Evolutionary conservation across 2,329 filamentous ascomycete species (phyloP).

Genomic region (Colletotrichum orbiculare): DNA sequence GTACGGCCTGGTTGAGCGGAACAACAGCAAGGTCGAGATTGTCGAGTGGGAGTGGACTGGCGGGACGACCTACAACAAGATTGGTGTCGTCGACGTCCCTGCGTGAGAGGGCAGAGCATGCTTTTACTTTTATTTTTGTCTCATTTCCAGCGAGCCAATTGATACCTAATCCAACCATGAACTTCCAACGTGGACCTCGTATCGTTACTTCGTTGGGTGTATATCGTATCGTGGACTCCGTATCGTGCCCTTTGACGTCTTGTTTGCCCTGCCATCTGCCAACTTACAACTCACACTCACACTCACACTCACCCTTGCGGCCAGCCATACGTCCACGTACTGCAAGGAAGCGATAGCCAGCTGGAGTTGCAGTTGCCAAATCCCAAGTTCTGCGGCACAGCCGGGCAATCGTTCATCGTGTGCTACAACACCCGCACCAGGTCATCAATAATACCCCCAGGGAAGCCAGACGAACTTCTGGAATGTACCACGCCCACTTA

Average conservation of each 20-base stretch:
- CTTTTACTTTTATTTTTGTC: no score
- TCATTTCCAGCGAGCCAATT: background rate
- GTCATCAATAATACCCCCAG: background rate
- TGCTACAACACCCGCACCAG: background rate
- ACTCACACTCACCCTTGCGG: background rate
- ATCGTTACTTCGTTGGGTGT: no score
- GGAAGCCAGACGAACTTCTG: background rate
- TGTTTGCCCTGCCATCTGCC: no score
- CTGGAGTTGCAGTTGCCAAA: background rate
- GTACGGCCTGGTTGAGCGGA: slow-evolving; percentile 30
- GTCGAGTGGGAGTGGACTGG: slow-evolving; percentile 35
- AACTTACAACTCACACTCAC: background rate
- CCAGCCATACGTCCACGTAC: background rate
- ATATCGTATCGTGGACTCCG: no score
- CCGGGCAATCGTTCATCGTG: background rate
- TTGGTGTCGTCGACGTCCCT: slow-evolving; percentile 27
- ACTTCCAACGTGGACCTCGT: no score
- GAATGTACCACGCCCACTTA: background rate
- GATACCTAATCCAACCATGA: slow-evolving; percentile 6
- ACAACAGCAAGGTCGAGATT: slow-evolving; percentile 18
- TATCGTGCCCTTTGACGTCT: no score
- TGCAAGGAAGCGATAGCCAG: background rate
- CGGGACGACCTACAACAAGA: slow-evolving; percentile 34
- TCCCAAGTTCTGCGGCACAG: background rate
- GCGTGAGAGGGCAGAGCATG: background rate